Evolutionary conservation across 225 moss, liverwort and hornwort genomes (phyloP).

Genomic region (Straminergon stramineum): DNA sequence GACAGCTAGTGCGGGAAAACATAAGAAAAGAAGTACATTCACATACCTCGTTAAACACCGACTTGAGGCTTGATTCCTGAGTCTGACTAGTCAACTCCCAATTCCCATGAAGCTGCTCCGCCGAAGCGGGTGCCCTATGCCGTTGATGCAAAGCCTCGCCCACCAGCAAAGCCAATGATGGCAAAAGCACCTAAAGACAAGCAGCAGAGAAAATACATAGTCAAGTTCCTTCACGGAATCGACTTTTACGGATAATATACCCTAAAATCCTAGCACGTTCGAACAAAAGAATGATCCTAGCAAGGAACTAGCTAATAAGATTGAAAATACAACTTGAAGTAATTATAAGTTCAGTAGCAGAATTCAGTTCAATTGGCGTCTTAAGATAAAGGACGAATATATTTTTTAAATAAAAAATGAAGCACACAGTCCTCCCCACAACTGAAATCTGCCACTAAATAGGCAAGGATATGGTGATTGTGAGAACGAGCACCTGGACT

Average conservation of each 20-base stretch:
- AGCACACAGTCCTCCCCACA: not conserved
- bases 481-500: not conserved
- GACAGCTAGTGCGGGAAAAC: not conserved
- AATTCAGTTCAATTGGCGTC: not conserved
- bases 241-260: not conserved
- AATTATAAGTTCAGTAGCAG: not conserved
- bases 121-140: not conserved
- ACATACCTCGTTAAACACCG: conserved; percentile 34
- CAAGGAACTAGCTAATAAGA: not conserved
- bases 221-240: not conserved
- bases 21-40: not conserved
- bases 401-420: not conserved
- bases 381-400: not conserved
- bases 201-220: not conserved
- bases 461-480: not conserved
- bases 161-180: conserved; percentile 28
- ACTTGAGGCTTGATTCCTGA: conserved; percentile 21
- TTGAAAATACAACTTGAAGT: not conserved
- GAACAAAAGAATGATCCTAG: not conserved
- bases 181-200: conserved; percentile 25
- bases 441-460: not conserved
- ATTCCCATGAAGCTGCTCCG: conserved; percentile 52
- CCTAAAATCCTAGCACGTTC: not conserved
- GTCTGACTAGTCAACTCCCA: conserved; percentile 57
- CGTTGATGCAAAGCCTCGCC: conserved; percentile 17